Base-by-base conservation (phyloP, 257 asterid species). In the Phtheirospermum japonicum region DNA sequence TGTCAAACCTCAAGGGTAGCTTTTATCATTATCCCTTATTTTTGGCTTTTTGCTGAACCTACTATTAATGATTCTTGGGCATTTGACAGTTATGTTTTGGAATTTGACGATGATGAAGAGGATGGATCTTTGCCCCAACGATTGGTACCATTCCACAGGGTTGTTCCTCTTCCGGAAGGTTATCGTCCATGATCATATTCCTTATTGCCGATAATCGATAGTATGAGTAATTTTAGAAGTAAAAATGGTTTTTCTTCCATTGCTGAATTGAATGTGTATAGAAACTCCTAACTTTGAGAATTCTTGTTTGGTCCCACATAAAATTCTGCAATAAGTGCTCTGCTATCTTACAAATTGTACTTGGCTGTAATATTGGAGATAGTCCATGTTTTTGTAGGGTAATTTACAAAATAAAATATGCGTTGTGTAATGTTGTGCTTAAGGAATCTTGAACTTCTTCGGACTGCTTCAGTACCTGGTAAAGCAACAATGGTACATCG, bases 41-140 rank as follows among this genome's bases (percentile, higher is more conserved):
- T 7, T 48, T 48, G n/a, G 12, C 12, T 0, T 56, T 19, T 39
- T 17, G 32, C 42, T 49, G 66, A 57, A 43, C 11, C 34, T 30
- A 9, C 39, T 13, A 10, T 5, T 46, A 7, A 8, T 17, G 12
- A 31, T 64, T 60, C 11, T 71, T 59, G 68, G 56, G 33, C 12
- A 12, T 56, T 66, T 58, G 56, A 63, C 95, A 92, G 97, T 73
- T 92, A 89, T 40, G 71, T 85, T 39, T 69, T 92, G 82, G 97
- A 89, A 61, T 92, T 92, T 33, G 99, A 92, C 7, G 99, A 89
- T 10, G 99, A 92, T 9, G 99, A 92, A 71, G 98, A 92, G 78
- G 97, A 86, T 46, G 98, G 98, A 64, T 72, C 85, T 55, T 74
- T 92, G 77, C 98, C 99, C 2, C 88, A 73, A 73, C 79, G 97